phyloP scores from a whole-genome alignment of 2,329 filamentous ascomycete species.

The Magnaporthiopsis rhizophila region DNA sequence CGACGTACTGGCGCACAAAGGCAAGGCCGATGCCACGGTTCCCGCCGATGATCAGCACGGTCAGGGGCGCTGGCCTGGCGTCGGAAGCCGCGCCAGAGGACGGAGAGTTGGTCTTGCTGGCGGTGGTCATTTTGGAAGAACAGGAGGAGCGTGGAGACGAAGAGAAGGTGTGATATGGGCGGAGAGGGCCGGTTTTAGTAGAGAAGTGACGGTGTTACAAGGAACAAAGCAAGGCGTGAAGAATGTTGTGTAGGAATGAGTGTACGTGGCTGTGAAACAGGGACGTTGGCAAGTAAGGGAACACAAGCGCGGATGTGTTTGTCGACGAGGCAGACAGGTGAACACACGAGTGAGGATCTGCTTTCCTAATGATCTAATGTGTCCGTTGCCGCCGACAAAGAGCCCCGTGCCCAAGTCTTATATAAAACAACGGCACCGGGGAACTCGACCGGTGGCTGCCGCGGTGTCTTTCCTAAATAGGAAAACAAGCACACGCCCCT shows the following conservation, averaged over 20 bases:
- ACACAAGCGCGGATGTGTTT: neutral
- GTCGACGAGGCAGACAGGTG: neutral
- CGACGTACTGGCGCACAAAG: constrained; percentile 9
- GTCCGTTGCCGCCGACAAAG: neutral
- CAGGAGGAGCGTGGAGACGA: neutral
- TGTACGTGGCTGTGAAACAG: neutral
- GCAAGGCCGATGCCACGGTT: constrained; percentile 7
- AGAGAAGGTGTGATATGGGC: neutral
- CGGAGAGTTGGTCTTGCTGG: neutral
- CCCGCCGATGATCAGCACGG: constrained; percentile 6
- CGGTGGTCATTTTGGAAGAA: constrained; percentile 5
- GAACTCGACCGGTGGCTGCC: neutral
- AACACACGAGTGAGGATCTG: neutral
- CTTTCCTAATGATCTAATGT: neutral
- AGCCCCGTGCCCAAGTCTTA: neutral
- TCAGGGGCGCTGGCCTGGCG: neutral
- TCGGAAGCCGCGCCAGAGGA: neutral
- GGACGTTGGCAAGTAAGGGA: neutral
- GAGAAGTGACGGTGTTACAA: neutral
- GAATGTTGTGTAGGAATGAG: neutral
- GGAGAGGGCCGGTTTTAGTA: neutral
- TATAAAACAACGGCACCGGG: neutral
- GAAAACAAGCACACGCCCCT: neutral
- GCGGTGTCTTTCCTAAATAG: neutral
- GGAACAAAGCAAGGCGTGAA: neutral